Base-by-base conservation (phyloP, 352 stramenopile species). In the Phytopythium aichiense region DNA sequence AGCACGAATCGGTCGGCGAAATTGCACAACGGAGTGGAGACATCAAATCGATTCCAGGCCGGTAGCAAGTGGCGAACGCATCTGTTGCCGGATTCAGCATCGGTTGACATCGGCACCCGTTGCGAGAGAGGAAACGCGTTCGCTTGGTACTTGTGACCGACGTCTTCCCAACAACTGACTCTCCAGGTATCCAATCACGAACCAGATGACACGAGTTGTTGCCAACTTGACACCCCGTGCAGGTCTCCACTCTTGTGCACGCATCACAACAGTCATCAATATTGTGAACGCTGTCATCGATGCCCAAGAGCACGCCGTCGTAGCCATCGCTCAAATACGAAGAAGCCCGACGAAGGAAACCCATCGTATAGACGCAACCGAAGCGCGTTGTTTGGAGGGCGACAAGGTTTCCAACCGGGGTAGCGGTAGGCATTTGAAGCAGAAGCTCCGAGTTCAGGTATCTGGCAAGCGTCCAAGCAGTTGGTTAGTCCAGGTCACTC, bases 21-120 rank as follows among this genome's bases (percentile, higher is more conserved):
- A 81, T 56, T 15, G 54, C 64, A 53, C 73, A 81, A 38, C 42
- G 56, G 51, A 67, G 56, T 16, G 52, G 11, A 13, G 51, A 35
- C 25, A n/a, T 54, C 25, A 31, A 4, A 18, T 38, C 50, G 23
- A 2, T 53, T 56, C 31, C 25, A 8, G 9, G 7, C 16, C 56
- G 60, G 33, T 69, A 71, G 43, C 73, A 81, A 35, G 59, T 70
- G 6, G 58, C 52, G 20, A 25, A 64, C 13, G 51, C 22, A 22
- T 50, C 60, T 22, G 64, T 46, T 13, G 16, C 23, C 8, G 56
- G 7, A 7, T 64, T 16, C 22, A 63, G 15, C 4, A 59, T 64
- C 9, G 67, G 62, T 28, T 71, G 60, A 18, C 73, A 81, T 18
- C 43, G 35, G 28, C 73, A 81, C 11, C 71, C 68, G 15, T 67